Conservation (phyloP, 2,329 filamentous ascomycete genomes). For the Xylaria polymorpha region DNA sequence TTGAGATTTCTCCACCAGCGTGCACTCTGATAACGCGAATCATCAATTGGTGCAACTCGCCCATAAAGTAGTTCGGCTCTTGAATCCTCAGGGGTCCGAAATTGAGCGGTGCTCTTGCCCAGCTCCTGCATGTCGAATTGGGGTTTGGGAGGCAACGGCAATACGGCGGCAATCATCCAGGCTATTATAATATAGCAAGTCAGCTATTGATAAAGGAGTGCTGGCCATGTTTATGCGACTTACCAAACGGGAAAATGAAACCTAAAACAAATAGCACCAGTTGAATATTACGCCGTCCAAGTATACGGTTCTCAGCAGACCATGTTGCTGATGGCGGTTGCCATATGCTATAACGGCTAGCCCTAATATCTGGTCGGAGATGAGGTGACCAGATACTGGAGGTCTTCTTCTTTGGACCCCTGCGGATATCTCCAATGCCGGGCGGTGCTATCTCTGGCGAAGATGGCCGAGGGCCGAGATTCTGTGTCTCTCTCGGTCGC, state of each 20-base stretch:
- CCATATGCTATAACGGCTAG: slow-evolving; percentile 73
- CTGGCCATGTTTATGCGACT: slow-evolving; percentile 46
- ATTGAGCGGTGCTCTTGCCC: slow-evolving; percentile 55
- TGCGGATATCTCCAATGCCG: slow-evolving; percentile 48
- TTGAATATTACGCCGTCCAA: slow-evolving; percentile 78
- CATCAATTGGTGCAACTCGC: slow-evolving; percentile 54
- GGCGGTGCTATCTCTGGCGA: slow-evolving; percentile 59
- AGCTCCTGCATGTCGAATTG: slow-evolving; percentile 63
- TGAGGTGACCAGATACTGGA: slow-evolving; percentile 80
- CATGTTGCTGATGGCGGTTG: slow-evolving; percentile 77
- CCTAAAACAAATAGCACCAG: slow-evolving; percentile 79
- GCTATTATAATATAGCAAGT: slow-evolving; percentile 57
- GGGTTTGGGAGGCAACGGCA: slow-evolving; percentile 74
- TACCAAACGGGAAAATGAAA: slow-evolving; percentile 80
- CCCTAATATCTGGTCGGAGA: slow-evolving; percentile 71
- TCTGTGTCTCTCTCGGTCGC: slow-evolving; percentile 48
- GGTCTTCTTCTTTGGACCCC: slow-evolving; percentile 59
- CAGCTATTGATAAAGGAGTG: slow-evolving; percentile 26
- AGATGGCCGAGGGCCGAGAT: slow-evolving; percentile 49
- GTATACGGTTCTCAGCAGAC: slow-evolving; percentile 67
- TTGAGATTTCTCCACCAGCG: slow-evolving; percentile 71
- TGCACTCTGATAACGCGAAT: slow-evolving; percentile 63
- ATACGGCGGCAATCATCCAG: slow-evolving; percentile 82
- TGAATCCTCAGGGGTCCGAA: slow-evolving; percentile 53
- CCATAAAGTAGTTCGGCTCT: slow-evolving; percentile 45